Evolutionary conservation across 768 basidiomycete genomes (phyloP).

Genomic region (Lenzites betulinus): DNA sequence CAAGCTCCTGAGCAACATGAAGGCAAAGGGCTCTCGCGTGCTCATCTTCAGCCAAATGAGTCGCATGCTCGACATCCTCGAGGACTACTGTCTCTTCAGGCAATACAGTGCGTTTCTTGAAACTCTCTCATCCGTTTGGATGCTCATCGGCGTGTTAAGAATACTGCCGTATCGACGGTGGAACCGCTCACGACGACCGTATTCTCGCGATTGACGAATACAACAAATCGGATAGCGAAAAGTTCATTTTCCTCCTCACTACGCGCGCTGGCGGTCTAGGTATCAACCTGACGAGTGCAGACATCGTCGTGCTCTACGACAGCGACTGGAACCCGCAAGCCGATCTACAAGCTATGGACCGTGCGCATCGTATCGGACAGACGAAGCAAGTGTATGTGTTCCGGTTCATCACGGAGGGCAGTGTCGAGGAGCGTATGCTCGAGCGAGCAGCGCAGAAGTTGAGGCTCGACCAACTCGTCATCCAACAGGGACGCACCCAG

Average conservation of each 20-base stretch:
- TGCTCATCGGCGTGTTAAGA: constrained; percentile 46
- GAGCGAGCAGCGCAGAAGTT: constrained; percentile 96
- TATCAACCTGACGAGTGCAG: constrained; percentile 94
- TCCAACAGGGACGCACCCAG: constrained; percentile 91
- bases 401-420: constrained; percentile 94
- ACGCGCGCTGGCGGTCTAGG: constrained; percentile 97
- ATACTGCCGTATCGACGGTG: constrained; percentile 96
- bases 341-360: constrained; percentile 98
- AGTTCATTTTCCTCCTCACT: constrained; percentile 94
- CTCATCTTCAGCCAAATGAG: constrained; percentile 99
- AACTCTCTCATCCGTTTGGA: not conserved
- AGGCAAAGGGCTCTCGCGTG: constrained; percentile 89
- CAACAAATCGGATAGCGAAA: constrained; percentile 91
- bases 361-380: constrained; percentile 95
- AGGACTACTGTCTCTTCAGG: constrained; percentile 95
- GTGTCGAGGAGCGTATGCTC: constrained; percentile 93
- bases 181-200: constrained; percentile 95
- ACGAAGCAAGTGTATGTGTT: constrained; percentile 98
- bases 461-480: constrained; percentile 92
- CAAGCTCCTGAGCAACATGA: constrained; percentile 86
- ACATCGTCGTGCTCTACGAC: constrained; percentile 94
- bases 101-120: constrained; percentile 64
- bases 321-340: constrained; percentile 99
- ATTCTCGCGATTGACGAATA: constrained; percentile 97
- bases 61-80: constrained; percentile 95